Conservation (phyloP, 2,329 filamentous ascomycete species). For the Penicillium janthinellum region DNA sequence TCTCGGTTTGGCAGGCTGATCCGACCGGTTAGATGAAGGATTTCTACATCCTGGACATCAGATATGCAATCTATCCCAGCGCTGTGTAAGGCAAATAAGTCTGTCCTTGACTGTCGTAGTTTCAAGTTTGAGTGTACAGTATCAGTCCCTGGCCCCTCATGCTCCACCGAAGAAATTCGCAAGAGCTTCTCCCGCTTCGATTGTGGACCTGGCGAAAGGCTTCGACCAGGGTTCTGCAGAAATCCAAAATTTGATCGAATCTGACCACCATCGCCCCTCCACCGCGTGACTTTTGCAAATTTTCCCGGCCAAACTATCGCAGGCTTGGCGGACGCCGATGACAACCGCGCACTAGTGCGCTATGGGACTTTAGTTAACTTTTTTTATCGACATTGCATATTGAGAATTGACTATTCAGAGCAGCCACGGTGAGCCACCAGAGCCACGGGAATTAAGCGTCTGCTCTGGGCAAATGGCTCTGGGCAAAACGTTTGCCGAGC, state of each 20-base stretch:
- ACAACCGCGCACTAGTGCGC: neutral
- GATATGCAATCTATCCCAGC: too few species aligned
- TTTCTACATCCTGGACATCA: neutral
- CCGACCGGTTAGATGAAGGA: neutral
- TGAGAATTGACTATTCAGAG: neutral
- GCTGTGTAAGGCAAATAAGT: too few species aligned
- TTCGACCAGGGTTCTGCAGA: slow-evolving; percentile 33
- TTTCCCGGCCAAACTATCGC: slow-evolving; percentile 3
- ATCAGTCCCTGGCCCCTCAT: slow-evolving; percentile 23
- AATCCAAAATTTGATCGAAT: slow-evolving; percentile 19
- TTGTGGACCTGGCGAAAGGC: slow-evolving; percentile 36
- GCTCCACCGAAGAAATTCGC: slow-evolving; percentile 38
- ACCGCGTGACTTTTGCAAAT: slow-evolving; percentile 11
- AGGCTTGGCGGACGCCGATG: slow-evolving; percentile 8
- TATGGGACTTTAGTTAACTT: too few species aligned
- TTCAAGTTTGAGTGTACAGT: neutral
- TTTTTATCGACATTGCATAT: too few species aligned
- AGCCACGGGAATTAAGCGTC: neutral
- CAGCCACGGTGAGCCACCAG: neutral
- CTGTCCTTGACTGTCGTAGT: too few species aligned
- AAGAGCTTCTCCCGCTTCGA: slow-evolving; percentile 43
- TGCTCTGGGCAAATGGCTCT: neutral
- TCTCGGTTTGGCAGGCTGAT: slow-evolving; percentile 6
- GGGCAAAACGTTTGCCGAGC: neutral
- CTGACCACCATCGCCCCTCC: slow-evolving; percentile 10